Evolutionary conservation across 1,139 yeast species (phyloP), one percentile per base, ranked within the genome.

Genomic region (Yamadazyma pseudoaaseri): DNA sequence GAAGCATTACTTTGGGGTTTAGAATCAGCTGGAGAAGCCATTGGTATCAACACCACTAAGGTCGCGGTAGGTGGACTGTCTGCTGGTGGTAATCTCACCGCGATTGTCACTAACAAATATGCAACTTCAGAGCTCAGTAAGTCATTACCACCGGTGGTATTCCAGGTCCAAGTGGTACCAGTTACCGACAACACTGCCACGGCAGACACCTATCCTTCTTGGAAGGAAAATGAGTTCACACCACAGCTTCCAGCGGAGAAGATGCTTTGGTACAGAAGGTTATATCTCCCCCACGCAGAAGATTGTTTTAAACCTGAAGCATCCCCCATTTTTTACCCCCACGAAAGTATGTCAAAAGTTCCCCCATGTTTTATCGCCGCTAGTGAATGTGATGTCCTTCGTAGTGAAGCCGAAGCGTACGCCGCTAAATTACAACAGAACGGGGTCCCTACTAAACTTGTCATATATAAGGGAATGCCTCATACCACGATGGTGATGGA

Each of bases 401-500:
- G 72, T 24, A 55, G 67, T 3, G 74, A 70, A 35, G 75, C 69
- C 6, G 71, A 67, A 44, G 59, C 57, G 3, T 71, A 71, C 39
- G 64, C 63, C 27, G 60, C 46, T 3, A 70, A 70, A 44, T 52
- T 72, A 42, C 48, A 49, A 39, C 51, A 50, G 20, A 63, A 66
- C 36, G 76, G 76, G 3, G 56, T 69, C 15, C 44, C 48, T 2
- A 56, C 67, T 20, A 50, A 50, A 14, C 48, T 70, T 9, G 53
- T 48, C 8, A 49, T 70, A 21, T 70, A 67, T 41, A 54, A 58
- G 22, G 74, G 75, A 3, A 61, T 70, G 35, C 76, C 76, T 2
- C 77, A 71, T 42, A 62, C 74, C 8, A 70, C 65, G 12, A 67
- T 70, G 74, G 74, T 62, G 17, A 69, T 72, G 75, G 70, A 68